These are phyloP conservation scores for Ganoderma lucidum DNA, from an alignment of 1,284 basidiomycete genomes.

Conservation along the genomic window DNA sequence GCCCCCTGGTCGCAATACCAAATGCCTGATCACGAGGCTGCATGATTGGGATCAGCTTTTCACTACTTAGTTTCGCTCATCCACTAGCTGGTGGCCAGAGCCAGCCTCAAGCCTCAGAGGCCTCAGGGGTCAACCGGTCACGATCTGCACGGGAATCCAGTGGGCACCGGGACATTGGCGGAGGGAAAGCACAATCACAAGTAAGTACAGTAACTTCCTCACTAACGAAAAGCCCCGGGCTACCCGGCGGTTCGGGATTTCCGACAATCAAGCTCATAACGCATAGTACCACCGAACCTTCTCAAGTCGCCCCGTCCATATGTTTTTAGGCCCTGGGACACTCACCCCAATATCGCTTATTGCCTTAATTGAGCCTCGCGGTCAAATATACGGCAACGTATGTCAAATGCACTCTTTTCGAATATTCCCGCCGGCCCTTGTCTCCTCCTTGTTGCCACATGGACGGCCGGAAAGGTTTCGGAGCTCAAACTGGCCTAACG, in stretches of 20 bases:
- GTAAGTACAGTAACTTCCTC: not conserved
- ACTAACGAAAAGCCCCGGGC: not conserved
- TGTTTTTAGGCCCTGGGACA: conserved; percentile 2
- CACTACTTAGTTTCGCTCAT: not conserved
- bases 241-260: not conserved
- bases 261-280: conserved; percentile 8
- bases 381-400: conserved; percentile 2
- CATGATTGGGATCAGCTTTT: not conserved
- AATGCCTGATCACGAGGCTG: not conserved
- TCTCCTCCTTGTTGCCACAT: not conserved
- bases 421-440: not conserved
- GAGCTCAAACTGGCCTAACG: not conserved
- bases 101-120: not conserved
- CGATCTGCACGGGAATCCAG: conserved; percentile 3
- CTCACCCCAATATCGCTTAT: conserved; percentile 5
- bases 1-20: too few relatives aligned
- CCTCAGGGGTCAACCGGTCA: not conserved
- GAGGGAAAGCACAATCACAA: not conserved
- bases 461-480: not conserved
- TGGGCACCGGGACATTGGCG: not conserved
- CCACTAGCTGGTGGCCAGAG: not conserved
- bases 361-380: conserved; percentile 7
- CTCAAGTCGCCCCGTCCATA: not conserved
- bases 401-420: not conserved
- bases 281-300: not conserved